Conservation (phyloP, 129 eudicot species). For the Pseudognaphalium luteoalbum region DNA sequence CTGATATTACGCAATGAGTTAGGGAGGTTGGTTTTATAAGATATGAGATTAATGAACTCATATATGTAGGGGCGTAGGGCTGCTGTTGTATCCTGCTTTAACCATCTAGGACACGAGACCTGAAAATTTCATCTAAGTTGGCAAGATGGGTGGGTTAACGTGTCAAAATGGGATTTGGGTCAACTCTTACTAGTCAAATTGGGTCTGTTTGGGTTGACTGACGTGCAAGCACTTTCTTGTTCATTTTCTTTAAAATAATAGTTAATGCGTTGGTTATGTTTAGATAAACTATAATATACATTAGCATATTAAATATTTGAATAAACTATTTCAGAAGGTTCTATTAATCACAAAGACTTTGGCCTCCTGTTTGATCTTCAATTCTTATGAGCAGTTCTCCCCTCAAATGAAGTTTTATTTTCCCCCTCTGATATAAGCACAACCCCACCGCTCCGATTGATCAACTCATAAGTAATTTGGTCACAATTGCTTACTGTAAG, state of each 20-base stretch:
- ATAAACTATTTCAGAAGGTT: neutral
- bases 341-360: neutral
- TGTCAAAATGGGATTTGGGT: neutral
- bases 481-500: neutral
- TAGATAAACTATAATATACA: neutral
- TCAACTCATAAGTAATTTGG: neutral
- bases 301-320: neutral
- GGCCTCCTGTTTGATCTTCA: neutral
- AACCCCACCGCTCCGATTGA: neutral
- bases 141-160: neutral
- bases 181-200: neutral
- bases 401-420: neutral
- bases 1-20: neutral
- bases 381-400: neutral
- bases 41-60: neutral
- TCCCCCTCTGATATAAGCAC: neutral
- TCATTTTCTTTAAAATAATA: neutral
- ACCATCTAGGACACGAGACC: neutral
- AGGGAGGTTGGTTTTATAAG: neutral
- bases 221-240: neutral
- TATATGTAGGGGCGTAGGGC: neutral
- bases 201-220: neutral
- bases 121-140: neutral
- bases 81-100: neutral
- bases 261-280: neutral